Conservation (phyloP, 2,329 filamentous ascomycete species). For the Parastagonospora nodorum region DNA sequence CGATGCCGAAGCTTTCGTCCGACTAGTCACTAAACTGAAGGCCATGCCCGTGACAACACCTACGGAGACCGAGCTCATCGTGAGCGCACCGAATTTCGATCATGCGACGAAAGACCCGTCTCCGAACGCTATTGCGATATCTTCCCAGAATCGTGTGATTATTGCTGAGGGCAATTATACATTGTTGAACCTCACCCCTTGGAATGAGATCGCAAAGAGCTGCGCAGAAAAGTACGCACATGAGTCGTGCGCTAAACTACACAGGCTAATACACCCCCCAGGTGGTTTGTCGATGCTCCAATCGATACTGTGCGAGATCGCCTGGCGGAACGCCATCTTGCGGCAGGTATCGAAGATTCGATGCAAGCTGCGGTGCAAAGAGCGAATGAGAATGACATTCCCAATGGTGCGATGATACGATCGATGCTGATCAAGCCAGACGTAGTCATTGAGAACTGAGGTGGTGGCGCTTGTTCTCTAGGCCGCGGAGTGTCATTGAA, state of each 20-base stretch:
- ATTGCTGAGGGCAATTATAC: conserved; percentile 36
- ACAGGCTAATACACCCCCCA: conserved; percentile 7
- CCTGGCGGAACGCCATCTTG: conserved; percentile 26
- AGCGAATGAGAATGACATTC: conserved; percentile 32
- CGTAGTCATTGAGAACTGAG: conserved; percentile 24
- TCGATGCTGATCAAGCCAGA: conserved; percentile 24
- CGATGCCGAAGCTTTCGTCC: conserved; percentile 24
- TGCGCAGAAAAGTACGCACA: conserved; percentile 24
- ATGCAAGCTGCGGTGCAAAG: conserved; percentile 22
- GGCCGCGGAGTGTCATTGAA: conserved; percentile 5
- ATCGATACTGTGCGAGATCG: conserved; percentile 19
- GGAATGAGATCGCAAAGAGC: conserved; percentile 18
- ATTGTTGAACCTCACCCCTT: conserved; percentile 26
- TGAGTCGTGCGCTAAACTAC: neutral
- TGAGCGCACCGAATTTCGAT: conserved; percentile 31
- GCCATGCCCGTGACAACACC: conserved; percentile 18
- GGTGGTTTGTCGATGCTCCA: conserved; percentile 33
- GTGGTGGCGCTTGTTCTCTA: neutral
- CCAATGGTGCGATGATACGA: conserved; percentile 29
- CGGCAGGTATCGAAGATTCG: conserved; percentile 28
- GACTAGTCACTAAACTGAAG: conserved; percentile 20
- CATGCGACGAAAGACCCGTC: conserved; percentile 31
- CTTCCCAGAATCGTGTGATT: conserved; percentile 25
- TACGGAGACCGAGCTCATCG: conserved; percentile 16
- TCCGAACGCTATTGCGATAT: conserved; percentile 20